Evolutionary conservation across 805 yeast species (phyloP), one percentile per base, ranked within the genome.

Genomic region (Starmerella potacharoeniae): DNA sequence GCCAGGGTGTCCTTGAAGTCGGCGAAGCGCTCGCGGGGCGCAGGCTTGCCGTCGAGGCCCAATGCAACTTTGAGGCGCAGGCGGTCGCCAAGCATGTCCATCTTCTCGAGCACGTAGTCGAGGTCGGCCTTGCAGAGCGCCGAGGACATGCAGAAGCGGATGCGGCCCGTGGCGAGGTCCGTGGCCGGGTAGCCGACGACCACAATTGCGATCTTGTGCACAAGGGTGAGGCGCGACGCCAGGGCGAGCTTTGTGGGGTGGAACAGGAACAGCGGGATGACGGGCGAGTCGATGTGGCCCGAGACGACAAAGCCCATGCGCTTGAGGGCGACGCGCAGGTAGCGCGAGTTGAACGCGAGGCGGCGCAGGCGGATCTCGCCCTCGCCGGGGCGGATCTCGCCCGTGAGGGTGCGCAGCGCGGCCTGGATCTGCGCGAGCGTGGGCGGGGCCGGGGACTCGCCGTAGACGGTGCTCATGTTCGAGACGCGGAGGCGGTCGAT

Each of bases 141-240:
- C 0, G 97, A 75, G 53, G 95, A 84, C 63, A 93, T 83, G 75
- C 99, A 93, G 64, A 93, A 80, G 69, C 99, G 81, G 31, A 88
- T 89, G 72, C 98, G 81, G 5, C 95, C 85, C 39, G 89, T 80
- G 44, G 87, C 82, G 61, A 93, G 76, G 37, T 96, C 96, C 0
- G 97, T 91, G 0, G 98, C 98, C 10, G 99, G 99, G 68, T 93
- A 93, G 39, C 97, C 96, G 45, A 91, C 97, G 60, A 91, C 83
- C 37, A 93, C 99, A 49, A 91, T 90, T 3, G 98, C 98, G 58
- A 93, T 83, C 52, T 85, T 85, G 70, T 80, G 75, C 60, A 78
- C 80, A 63, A 84, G 78, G 77, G 91, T 78, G 77, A 81, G 79
- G 68, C 96, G 79, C 47, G 96, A 84, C 59, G 89, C 80, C 0